A percentile compares a stretch with the other conserved stretches of the same genome.
Conservation (phyloP, 805 yeast species). For the Candida gorgasii region DNA sequence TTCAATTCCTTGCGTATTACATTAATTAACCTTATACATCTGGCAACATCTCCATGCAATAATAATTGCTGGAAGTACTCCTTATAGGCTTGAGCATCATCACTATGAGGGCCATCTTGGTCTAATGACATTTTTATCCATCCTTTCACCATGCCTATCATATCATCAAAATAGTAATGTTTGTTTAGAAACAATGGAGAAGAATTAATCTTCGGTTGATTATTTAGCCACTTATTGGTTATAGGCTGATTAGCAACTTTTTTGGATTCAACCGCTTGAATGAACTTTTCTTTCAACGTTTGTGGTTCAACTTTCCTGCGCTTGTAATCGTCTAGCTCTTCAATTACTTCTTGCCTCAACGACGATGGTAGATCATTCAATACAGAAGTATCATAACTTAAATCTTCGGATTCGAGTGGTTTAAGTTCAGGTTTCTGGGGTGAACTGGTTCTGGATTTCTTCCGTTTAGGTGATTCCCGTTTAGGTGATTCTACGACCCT, state of each 20-base stretch:
- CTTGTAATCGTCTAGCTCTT: slow-evolving; percentile 33
- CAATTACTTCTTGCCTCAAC: slow-evolving; percentile 35
- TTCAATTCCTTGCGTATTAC: slow-evolving; percentile 12
- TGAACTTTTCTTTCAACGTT: slow-evolving; percentile 29
- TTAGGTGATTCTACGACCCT: slow-evolving; percentile 33
- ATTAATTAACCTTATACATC: slow-evolving; percentile 20
- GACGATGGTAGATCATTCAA: slow-evolving; percentile 41
- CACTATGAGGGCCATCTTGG: slow-evolving; percentile 38
- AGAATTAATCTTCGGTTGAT: slow-evolving; percentile 16
- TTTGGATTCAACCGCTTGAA: slow-evolving; percentile 17
- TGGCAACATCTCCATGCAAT: slow-evolving; percentile 12
- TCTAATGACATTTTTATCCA: slow-evolving; percentile 29
- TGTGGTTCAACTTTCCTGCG: slow-evolving; percentile 26
- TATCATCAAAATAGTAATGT: slow-evolving; percentile 12
- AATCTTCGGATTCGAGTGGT: slow-evolving; percentile 7
- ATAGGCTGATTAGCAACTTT: slow-evolving; percentile 13
- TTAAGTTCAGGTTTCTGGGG: slow-evolving; percentile 13
- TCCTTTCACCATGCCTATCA: slow-evolving; percentile 20
- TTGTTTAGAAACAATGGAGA: slow-evolving; percentile 20
- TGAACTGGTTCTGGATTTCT: slow-evolving; percentile 12
- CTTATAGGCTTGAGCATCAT: slow-evolving; percentile 27
- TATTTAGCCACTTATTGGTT: slow-evolving; percentile 22
- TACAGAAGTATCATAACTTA: slow-evolving; percentile 36
- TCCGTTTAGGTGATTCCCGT: slow-evolving; percentile 28
- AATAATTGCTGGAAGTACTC: slow-evolving; percentile 23